A percentile compares a stretch with the other conserved stretches of the same genome.
Conservation (phyloP, 768 basidiomycete genomes). For the Lactifluus piperatus region DNA sequence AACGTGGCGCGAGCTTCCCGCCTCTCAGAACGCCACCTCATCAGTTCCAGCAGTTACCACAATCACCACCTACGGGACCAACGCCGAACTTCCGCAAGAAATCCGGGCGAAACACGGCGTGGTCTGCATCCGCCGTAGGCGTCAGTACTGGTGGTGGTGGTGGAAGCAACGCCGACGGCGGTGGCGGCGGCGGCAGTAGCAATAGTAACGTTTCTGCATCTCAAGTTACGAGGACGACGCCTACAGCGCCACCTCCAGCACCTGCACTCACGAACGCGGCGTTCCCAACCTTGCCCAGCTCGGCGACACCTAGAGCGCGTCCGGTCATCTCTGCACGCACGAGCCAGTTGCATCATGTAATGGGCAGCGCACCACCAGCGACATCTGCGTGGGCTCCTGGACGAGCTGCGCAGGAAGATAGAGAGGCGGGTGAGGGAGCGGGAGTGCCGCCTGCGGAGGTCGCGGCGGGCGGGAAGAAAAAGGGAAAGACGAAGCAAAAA, state of each 20-base stretch:
- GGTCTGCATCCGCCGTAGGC: slow-evolving; percentile 24
- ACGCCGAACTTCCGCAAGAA: slow-evolving; percentile 30
- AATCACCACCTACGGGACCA: slow-evolving; percentile 14
- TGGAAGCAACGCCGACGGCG: slow-evolving; percentile 11
- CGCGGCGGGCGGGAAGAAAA: slow-evolving; percentile 46
- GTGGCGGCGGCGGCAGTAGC: too few species aligned
- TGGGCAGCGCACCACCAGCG: slow-evolving; percentile 38
- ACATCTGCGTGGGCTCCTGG: slow-evolving; percentile 28
- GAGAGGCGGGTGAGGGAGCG: slow-evolving; percentile 1
- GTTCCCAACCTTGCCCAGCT: slow-evolving; percentile 64
- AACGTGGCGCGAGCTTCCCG: slow-evolving; percentile 29
- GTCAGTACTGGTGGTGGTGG: slow-evolving; percentile 19
- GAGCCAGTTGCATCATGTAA: slow-evolving; percentile 55
- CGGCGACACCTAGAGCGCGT: slow-evolving; percentile 28
- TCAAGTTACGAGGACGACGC: neutral
- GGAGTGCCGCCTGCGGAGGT: neutral
- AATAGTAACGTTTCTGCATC: neutral
- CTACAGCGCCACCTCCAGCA: slow-evolving; percentile 27
- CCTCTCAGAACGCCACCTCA: slow-evolving; percentile 19
- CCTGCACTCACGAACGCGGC: slow-evolving; percentile 43
- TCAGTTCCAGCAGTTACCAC: slow-evolving; percentile 9
- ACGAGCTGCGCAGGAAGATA: slow-evolving; percentile 5
- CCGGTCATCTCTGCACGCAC: slow-evolving; percentile 52
- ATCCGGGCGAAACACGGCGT: slow-evolving; percentile 18
- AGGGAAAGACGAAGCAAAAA: slow-evolving; percentile 76